Base-by-base conservation (phyloP, 768 basidiomycete species). In the Lactifluus hygrophoroides region DNA sequence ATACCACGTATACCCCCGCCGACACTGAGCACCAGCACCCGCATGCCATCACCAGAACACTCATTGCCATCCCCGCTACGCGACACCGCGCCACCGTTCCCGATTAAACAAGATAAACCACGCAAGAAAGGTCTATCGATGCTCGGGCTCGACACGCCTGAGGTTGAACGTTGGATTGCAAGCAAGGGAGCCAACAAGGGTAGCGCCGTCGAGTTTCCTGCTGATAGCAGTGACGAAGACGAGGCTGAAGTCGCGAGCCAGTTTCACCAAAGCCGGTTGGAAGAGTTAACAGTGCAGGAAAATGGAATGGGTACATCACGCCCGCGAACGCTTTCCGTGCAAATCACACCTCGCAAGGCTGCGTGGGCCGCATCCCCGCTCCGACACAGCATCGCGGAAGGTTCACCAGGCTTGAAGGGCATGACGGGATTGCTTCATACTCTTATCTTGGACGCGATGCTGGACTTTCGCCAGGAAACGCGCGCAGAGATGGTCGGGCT, bases 401-500 rank as follows among this genome's bases (percentile, higher is more conserved):
- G 77, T 77, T 34, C 71, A 67, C 54, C 74, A 68, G 52, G 74
- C 68, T 25, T 58, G 68, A 43, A 69, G 66, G 57, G 73, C 65
- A 77, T 81, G 16, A 82, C 86, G 49, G 83, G 85, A 40, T 74
- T 88, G 27, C 69, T 90, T 58, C 79, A 81, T 54, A 76, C 76
- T 23, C 80, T 88, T 54, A 79, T 90, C 51, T 77, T 78, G 45
- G 87, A 89, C 54, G 84, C 82, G 57, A 81, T 90, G 81, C 80
- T 77, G 62, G 88, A 90, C 62, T 85, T 81, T 66, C 84, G 83
- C 67, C 75, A 77, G 61, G 86, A 89, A 68, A 83, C 80, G 23
- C 77, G 79, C 65, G 75, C 79, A n/a, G 84, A 88, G 74, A 80
- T 89, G 77, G 77, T 80, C 68, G 86, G 85, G 2, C 71, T 90